phyloP scores from a whole-genome alignment of 495 filamentous ascomycete species.

The Schizothecium vesticola region DNA sequence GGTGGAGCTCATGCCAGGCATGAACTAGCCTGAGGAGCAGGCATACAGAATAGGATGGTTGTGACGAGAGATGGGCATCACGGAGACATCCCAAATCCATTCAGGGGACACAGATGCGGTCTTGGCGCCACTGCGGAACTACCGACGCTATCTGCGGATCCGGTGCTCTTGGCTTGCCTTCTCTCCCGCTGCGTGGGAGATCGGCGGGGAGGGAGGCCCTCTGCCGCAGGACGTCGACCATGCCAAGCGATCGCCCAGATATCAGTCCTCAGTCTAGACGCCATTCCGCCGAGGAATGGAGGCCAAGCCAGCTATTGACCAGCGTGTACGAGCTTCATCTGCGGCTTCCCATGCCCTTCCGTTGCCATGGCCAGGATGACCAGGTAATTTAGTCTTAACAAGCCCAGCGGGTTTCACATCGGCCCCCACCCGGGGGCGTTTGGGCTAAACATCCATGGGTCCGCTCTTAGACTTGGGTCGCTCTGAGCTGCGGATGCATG shows the following conservation, averaged over 20 bases:
- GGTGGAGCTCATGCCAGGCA: constrained; percentile 82
- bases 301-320: constrained; percentile 17
- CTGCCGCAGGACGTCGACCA: constrained; percentile 21
- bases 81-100: not conserved
- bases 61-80: not conserved
- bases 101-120: not conserved
- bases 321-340: constrained; percentile 24
- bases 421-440: constrained; percentile 8
- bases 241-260: constrained; percentile 27
- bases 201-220: constrained; percentile 20
- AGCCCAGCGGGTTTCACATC: constrained; percentile 10
- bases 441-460: constrained; percentile 10
- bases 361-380: constrained; percentile 11
- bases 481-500: constrained; percentile 2
- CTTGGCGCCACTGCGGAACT: constrained; percentile 22
- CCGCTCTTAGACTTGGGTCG: constrained; percentile 4
- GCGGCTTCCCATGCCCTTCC: constrained; percentile 20
- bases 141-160: constrained; percentile 14
- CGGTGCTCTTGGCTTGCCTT: constrained; percentile 22
- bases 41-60: not conserved
- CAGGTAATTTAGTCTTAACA: constrained; percentile 12
- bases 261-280: constrained; percentile 23
- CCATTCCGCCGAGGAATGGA: constrained; percentile 23
- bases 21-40: constrained; percentile 49
- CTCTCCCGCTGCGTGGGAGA: constrained; percentile 20